Percentiles rank a stretch among this genome's conserved stretches.
phyloP scores from a whole-genome alignment of 129 eudicot species.

The Flaveria ramosissima region DNA sequence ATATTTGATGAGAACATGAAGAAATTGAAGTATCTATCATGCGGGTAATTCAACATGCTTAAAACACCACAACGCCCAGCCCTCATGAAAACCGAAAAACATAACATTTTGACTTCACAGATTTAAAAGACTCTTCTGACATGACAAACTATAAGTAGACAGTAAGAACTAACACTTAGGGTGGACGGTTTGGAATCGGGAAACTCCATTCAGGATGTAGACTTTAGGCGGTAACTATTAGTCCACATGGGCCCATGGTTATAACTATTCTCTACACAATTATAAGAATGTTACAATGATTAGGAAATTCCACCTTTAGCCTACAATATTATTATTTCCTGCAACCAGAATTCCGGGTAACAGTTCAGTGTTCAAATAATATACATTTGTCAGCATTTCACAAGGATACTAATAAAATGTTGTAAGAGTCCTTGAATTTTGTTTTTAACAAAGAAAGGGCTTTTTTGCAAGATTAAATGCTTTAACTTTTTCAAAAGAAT shows the following conservation, averaged over 20 bases:
- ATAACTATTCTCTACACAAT: neutral
- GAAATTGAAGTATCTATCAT: neutral
- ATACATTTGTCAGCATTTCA: slow-evolving; percentile 10
- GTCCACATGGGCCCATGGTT: neutral
- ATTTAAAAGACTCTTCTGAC: slow-evolving; percentile 8
- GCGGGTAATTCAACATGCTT: neutral
- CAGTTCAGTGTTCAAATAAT: neutral
- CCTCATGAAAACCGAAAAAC: no score
- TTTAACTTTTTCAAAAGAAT: neutral
- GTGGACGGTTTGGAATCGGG: no score
- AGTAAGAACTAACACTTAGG: neutral
- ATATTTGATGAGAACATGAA: neutral
- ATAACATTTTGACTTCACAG: neutral
- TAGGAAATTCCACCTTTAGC: neutral
- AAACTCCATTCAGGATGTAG: no score
- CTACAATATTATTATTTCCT: neutral
- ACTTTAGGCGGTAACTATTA: neutral
- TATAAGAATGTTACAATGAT: neutral
- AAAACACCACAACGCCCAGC: neutral
- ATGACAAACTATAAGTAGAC: neutral
- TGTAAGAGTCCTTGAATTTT: neutral
- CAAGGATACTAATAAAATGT: neutral
- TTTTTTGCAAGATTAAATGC: neutral
- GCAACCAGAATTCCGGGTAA: neutral
- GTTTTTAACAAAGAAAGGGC: neutral